These are phyloP conservation scores for Symbiotaphrina buchneri DNA, from an alignment of 495 filamentous ascomycete genomes.

Conservation along the genomic window DNA sequence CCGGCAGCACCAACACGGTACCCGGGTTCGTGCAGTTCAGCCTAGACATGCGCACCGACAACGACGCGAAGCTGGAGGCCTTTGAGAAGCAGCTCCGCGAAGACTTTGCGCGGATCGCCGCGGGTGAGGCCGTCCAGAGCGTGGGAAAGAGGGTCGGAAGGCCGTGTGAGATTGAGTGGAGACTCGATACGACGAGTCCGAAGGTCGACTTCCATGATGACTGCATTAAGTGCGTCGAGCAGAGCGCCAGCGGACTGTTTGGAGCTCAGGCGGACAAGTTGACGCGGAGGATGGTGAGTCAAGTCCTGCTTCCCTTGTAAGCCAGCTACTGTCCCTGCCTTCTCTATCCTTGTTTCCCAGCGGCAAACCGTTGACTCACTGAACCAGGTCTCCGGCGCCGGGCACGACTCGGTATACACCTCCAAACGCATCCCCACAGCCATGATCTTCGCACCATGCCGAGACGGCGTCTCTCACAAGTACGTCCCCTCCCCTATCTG, in stretches of 20 bases:
- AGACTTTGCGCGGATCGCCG: background rate
- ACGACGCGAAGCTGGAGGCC: background rate
- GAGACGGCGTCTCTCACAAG: background rate
- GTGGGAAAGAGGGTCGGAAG: no score
- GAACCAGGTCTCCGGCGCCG: no score
- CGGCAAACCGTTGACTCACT: no score
- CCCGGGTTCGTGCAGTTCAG: background rate
- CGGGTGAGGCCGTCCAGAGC: no score
- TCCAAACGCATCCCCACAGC: background rate
- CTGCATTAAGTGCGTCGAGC: background rate
- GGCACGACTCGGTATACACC: background rate
- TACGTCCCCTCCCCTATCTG: no score
- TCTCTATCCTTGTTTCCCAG: no score
- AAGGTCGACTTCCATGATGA: background rate
- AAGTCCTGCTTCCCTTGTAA: no score
- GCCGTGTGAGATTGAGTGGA: background rate
- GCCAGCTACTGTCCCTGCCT: no score
- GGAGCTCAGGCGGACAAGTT: background rate
- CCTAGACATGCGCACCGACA: background rate
- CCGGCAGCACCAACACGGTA: background rate
- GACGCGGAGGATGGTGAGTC: background rate
- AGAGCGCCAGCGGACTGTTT: background rate
- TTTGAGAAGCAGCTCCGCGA: background rate
- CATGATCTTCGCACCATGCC: background rate
- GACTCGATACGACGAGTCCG: background rate